Percentiles rank a stretch among this genome's conserved stretches.
Conservation (phyloP, 2,329 filamentous ascomycete genomes). For the Verticillium isaacii region DNA sequence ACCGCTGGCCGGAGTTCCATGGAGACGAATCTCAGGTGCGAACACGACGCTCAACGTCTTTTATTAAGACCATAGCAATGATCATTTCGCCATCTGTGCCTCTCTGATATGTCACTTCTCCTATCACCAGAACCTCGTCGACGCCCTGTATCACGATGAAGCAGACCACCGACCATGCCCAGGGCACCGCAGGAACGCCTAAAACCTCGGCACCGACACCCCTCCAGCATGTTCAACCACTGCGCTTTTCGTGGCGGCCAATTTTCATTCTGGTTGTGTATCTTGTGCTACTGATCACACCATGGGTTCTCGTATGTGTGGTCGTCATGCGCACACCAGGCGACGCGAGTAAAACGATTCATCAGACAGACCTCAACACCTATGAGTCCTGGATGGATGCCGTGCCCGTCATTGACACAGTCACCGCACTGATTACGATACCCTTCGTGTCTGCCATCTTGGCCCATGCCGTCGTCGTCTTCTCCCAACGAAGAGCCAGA, state of each 20-base stretch:
- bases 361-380: conserved; percentile 5
- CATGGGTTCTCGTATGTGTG: conserved; percentile 9
- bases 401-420: conserved; percentile 5
- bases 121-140: background rate
- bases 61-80: background rate
- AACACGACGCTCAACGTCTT: background rate
- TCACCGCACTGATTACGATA: conserved; percentile 9
- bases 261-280: conserved; percentile 8
- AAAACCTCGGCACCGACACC: background rate
- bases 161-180: background rate
- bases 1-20: no score
- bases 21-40: background rate
- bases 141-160: background rate
- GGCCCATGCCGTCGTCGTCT: conserved; percentile 10
- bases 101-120: background rate
- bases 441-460: conserved; percentile 9
- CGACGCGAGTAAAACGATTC: conserved; percentile 5
- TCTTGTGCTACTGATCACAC: conserved; percentile 5
- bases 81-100: background rate
- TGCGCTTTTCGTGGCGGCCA: conserved; percentile 7
- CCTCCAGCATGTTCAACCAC: conserved; percentile 1
- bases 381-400: conserved; percentile 7
- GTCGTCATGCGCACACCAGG: conserved; percentile 5
- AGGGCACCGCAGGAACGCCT: background rate
- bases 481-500: conserved; percentile 5